Evolutionary conservation across 768 basidiomycete species (phyloP).

Genomic region (Lentinula detonsa): DNA sequence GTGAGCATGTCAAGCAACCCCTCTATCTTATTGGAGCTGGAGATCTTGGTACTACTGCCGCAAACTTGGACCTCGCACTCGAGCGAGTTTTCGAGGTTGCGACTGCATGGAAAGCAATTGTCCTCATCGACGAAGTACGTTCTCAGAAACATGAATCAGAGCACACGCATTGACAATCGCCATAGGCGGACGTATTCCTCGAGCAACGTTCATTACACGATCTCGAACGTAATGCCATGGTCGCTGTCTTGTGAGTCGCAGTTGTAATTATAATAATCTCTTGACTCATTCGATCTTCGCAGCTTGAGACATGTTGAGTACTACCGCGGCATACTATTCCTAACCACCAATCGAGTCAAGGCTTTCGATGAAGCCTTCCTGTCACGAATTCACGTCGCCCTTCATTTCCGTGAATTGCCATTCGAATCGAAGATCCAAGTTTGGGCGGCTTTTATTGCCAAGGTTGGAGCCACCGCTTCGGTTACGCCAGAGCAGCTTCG

Average conservation of each 20-base stretch:
- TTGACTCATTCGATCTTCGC: constrained; percentile 19
- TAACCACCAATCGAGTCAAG: constrained; percentile 52
- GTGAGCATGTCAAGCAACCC: constrained; percentile 47
- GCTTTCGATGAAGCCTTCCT: constrained; percentile 67
- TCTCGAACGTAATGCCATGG: constrained; percentile 64
- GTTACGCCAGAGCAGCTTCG: constrained; percentile 37
- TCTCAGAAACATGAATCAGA: neutral
- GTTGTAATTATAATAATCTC: neutral
- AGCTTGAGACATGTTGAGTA: constrained; percentile 54
- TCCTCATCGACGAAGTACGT: constrained; percentile 46
- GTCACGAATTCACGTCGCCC: constrained; percentile 59
- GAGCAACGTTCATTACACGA: constrained; percentile 63
- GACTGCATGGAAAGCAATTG: constrained; percentile 56
- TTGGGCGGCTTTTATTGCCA: constrained; percentile 56
- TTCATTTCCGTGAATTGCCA: constrained; percentile 57
- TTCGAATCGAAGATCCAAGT: constrained; percentile 49
- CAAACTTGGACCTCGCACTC: constrained; percentile 35
- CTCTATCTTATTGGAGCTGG: constrained; percentile 51
- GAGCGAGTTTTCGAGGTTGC: constrained; percentile 46
- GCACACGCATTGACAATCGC: neutral
- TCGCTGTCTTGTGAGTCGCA: constrained; percentile 52
- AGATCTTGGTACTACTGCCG: constrained; percentile 45
- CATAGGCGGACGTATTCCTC: constrained; percentile 62
- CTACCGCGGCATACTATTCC: constrained; percentile 51
- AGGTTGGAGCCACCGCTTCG: constrained; percentile 29